Evolutionary conservation across 192 early-diverging fungal species (phyloP).

Genomic region (Podila epicladia): DNA sequence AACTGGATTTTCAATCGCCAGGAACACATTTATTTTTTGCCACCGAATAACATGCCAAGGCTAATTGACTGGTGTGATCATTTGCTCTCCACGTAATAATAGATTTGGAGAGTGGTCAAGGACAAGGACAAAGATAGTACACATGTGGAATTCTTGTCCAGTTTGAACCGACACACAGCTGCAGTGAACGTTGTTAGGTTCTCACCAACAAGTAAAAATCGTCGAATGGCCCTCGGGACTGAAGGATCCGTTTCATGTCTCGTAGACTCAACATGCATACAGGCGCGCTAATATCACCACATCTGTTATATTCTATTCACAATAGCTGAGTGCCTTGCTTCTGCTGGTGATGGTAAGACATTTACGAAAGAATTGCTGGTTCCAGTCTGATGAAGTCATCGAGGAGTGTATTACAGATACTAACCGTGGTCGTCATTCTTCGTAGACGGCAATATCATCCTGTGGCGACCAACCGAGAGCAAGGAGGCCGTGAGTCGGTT

Average conservation of each 20-base stretch:
- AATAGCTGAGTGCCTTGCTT: constrained; percentile 75
- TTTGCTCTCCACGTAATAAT: not conserved
- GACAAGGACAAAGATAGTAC: constrained; percentile 58
- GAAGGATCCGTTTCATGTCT: not conserved
- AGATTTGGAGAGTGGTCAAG: constrained; percentile 70
- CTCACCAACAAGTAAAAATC: constrained; percentile 68
- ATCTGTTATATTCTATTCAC: not conserved
- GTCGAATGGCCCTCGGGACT: not conserved
- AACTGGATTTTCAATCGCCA: constrained; percentile 7
- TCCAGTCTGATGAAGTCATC: no score
- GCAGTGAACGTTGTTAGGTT: constrained; percentile 96
- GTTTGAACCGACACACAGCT: constrained; percentile 83
- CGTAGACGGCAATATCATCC: constrained; percentile 83
- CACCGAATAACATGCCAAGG: not conserved
- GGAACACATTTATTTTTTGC: constrained; percentile 17
- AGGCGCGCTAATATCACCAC: not conserved
- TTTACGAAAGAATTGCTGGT: not conserved
- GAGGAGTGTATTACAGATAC: no score
- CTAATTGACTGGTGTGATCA: not conserved
- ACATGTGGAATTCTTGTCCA: constrained; percentile 81
- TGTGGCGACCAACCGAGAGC: constrained; percentile 80
- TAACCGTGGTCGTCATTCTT: no score
- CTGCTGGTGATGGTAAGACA: constrained; percentile 83
- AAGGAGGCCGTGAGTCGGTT: constrained; percentile 53
- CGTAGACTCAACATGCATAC: not conserved